These are phyloP conservation scores for Camellia lanceoleosa DNA, from an alignment of 148 eudicot genomes.

Conservation along the genomic window DNA sequence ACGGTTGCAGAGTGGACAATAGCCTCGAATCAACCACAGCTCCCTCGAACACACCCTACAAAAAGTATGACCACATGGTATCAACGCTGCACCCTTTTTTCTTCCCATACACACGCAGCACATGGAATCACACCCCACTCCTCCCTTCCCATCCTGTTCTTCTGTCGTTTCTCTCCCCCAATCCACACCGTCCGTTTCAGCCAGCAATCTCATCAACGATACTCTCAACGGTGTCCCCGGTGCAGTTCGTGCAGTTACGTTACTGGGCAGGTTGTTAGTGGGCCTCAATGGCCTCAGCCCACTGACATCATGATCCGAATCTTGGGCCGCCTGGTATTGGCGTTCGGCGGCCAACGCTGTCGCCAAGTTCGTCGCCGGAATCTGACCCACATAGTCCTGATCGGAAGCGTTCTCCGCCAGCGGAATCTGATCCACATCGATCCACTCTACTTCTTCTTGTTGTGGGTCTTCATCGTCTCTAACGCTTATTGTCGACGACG, in stretches of 20 bases:
- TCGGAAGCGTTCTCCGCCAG: not conserved
- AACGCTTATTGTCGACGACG: conserved; percentile 10
- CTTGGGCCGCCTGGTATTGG: conserved; percentile 35
- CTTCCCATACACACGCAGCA: conserved; percentile 98
- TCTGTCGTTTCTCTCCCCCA: conserved; percentile 18
- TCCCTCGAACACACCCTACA: conserved; percentile 87
- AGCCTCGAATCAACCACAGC: conserved; percentile 72
- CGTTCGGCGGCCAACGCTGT: conserved; percentile 72
- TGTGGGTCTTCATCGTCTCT: conserved; percentile 6
- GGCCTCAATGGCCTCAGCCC: conserved; percentile 16
- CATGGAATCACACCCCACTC: conserved; percentile 40
- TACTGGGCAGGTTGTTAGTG: not conserved
- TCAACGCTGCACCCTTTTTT: conserved; percentile 83
- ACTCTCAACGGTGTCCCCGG: conserved; percentile 50
- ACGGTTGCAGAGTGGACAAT: conserved; percentile 89
- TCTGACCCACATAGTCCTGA: conserved; percentile 17
- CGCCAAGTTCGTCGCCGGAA: conserved; percentile 52
- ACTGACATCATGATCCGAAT: not conserved
- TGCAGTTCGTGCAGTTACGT: not conserved
- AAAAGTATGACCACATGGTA: conserved; percentile 94
- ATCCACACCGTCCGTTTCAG: conserved; percentile 51
- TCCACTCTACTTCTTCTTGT: not conserved
- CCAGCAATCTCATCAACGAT: conserved; percentile 75
- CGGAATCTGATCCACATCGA: not conserved
- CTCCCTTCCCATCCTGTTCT: not conserved